Evolutionary conservation across 805 yeast genomes (phyloP), one percentile per base, ranked within the genome.

Genomic region (Yamadazyma phyllophila): DNA sequence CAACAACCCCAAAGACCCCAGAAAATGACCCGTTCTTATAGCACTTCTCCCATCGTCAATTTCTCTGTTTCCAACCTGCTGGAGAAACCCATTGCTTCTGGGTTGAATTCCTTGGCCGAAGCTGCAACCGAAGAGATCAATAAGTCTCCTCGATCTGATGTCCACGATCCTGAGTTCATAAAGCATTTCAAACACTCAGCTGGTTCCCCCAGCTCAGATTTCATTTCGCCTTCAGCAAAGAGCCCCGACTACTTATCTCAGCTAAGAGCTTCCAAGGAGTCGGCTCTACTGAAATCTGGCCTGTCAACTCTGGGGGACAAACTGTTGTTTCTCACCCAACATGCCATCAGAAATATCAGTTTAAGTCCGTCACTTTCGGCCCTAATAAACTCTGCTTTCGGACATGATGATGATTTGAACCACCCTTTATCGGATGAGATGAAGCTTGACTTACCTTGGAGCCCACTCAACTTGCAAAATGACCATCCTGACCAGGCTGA

Each of bases 321-420:
- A 26, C 10, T 13, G 16, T 16, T 29, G n/a, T 15, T 38, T 32
- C 10, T 10, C n/a, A 14, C 37, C 2, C 11, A 31, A 2, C 24
- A 30, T 15, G 24, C 43, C 12, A 36, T 38, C 10, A 46, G 38
- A 14, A 62, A 65, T 29, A 41, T 63, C 34, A 59, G 62, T 37
- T 49, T 67, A 17, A 65, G 71, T 11, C 74, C 74, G 1, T 62
- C 70, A 2, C 54, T 69, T n/a, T 60, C 72, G 3, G 73, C 73
- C 1, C 52, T 69, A 16, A 63, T 69, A 27, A 66, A 60, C 45
- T 60, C 59, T 45, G 72, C 70, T 5, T 63, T 65, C 45, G 57
- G 58, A 7, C 54, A 46, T 15, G 66, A 65, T 14, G 61, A 58
- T 10, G 57, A 48, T 5, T 47, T 51, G 2, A 48, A 46, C 13